Conservation (phyloP, 176 grass and related monocot species). For the Oryza glaberrima region DNA sequence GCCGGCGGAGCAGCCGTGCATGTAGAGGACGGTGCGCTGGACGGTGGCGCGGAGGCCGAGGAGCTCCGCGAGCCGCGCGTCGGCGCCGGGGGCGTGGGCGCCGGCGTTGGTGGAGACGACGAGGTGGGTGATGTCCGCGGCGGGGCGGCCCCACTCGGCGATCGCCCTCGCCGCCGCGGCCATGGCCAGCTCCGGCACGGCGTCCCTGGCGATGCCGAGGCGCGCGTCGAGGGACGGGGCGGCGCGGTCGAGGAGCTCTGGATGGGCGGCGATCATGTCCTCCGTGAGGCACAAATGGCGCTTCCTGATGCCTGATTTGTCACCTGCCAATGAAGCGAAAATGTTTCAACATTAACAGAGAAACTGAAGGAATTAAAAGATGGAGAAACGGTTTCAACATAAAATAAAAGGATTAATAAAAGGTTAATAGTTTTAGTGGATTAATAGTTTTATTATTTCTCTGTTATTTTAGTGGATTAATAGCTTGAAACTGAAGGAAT, state of each 20-base stretch:
- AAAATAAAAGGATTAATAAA: too few species aligned
- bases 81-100: conserved; percentile 36
- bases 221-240: conserved; percentile 36
- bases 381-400: too few species aligned
- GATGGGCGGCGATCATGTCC: conserved; percentile 18
- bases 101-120: conserved; percentile 45
- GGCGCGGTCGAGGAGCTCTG: conserved; percentile 7
- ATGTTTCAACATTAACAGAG: too few species aligned
- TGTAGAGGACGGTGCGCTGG: conserved; percentile 31
- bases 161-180: conserved; percentile 50
- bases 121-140: conserved; percentile 52
- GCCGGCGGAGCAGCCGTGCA: conserved; percentile 37
- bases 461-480: too few species aligned
- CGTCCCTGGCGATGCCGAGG: conserved; percentile 19
- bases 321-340: too few species aligned
- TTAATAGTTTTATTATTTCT: too few species aligned
- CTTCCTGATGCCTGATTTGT: conserved; percentile 24
- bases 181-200: conserved; percentile 26
- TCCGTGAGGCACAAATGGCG: conserved; percentile 38
- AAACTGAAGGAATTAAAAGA: too few species aligned
- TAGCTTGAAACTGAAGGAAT: too few species aligned
- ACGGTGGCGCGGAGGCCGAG: conserved; percentile 42
- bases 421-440: too few species aligned
- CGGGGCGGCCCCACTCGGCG: conserved; percentile 56
- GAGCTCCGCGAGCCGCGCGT: conserved; percentile 36